Evolutionary conservation across 208 protist species (phyloP).

Genomic region (Acanthamoeba divionensis): DNA sequence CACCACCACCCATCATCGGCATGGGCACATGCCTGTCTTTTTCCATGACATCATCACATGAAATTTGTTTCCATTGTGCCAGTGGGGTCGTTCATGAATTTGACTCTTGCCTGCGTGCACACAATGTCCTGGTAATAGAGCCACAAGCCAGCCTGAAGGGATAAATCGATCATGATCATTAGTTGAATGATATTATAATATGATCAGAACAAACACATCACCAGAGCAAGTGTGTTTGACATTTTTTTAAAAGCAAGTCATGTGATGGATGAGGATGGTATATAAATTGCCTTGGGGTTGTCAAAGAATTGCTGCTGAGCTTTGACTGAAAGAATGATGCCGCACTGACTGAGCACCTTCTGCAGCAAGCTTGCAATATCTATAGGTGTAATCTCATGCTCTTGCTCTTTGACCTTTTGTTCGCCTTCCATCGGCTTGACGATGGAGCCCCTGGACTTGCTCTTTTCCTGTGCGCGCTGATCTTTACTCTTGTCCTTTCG

Average conservation of each 20-base stretch:
- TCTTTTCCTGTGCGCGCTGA: neutral
- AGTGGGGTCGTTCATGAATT: conserved; percentile 39
- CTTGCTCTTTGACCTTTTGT: neutral
- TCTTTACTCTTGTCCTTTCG: neutral
- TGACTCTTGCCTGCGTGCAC: conserved; percentile 43
- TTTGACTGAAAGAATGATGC: conserved; percentile 33
- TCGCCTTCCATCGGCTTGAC: neutral
- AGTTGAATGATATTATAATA: neutral
- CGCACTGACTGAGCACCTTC: conserved; percentile 1
- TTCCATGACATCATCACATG: neutral
- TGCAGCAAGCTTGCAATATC: neutral
- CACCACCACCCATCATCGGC: neutral
- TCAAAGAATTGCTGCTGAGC: conserved; percentile 35
- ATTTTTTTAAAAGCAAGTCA: neutral
- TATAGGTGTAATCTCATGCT: neutral
- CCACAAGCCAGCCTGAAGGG: neutral
- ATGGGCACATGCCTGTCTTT: neutral
- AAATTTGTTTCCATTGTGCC: neutral
- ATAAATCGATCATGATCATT: neutral
- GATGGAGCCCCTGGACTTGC: neutral
- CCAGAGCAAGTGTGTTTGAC: neutral
- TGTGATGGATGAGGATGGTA: neutral
- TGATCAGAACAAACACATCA: neutral
- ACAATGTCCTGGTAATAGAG: conserved; percentile 54
- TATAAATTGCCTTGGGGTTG: neutral